phyloP scores from a whole-genome alignment of 2,329 filamentous ascomycete genomes.

The Dactylellina cionopaga region DNA sequence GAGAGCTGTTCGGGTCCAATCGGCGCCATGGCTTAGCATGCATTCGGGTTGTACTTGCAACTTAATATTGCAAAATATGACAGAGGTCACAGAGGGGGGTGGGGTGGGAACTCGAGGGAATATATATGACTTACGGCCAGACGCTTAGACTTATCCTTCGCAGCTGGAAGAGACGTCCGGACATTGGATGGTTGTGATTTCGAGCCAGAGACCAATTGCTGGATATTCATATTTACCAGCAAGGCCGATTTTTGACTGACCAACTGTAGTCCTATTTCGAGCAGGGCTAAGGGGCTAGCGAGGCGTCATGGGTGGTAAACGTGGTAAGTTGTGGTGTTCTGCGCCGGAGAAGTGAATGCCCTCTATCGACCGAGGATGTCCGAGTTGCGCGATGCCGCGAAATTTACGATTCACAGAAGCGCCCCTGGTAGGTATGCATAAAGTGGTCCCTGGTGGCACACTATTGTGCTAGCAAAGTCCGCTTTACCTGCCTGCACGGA shows the following conservation, averaged over 20 bases:
- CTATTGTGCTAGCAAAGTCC: too few relatives aligned
- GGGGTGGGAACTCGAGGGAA: neutral
- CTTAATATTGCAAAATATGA: neutral
- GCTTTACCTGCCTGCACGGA: constrained; percentile 14
- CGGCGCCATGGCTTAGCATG: constrained; percentile 37
- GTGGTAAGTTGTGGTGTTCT: constrained; percentile 13
- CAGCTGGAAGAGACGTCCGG: neutral
- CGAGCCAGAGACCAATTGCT: constrained; percentile 36
- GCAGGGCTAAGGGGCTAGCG: constrained; percentile 6
- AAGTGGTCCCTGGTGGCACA: constrained; percentile 29
- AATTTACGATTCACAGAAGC: constrained; percentile 28
- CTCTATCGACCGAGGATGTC: constrained; percentile 51
- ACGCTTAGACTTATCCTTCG: constrained; percentile 34
- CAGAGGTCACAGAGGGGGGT: neutral
- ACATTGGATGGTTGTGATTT: constrained; percentile 5
- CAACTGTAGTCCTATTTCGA: constrained; percentile 10
- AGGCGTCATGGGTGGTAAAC: constrained; percentile 30
- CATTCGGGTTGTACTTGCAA: neutral
- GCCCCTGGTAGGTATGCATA: constrained; percentile 40
- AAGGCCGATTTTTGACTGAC: neutral
- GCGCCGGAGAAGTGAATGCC: neutral
- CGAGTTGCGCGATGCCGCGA: constrained; percentile 27
- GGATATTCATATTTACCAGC: constrained; percentile 34
- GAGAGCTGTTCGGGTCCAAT: constrained; percentile 39
- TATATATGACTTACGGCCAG: constrained; percentile 44